A percentile compares a stretch with the other conserved stretches of the same genome.
phyloP scores from a whole-genome alignment of 495 filamentous ascomycete genomes.

The Amniculicola lignicola region DNA sequence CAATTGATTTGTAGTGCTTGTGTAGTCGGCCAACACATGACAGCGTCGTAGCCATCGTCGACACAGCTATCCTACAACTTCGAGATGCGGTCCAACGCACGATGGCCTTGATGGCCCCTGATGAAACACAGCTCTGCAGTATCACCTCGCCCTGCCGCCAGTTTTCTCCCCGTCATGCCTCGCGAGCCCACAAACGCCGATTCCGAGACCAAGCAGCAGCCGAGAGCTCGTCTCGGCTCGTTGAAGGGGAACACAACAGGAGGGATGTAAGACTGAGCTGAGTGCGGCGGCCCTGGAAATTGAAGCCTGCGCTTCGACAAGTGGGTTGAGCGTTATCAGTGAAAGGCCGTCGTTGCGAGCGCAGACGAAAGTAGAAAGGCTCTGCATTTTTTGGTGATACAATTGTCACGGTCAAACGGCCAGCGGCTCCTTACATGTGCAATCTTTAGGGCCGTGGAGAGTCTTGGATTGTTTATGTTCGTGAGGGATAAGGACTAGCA shows the following conservation, averaged over 20 bases:
- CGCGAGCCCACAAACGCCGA: background rate
- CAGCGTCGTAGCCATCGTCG: background rate
- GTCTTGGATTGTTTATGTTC: conserved; percentile 11
- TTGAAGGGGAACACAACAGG: conserved; percentile 8
- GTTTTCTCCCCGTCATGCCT: background rate
- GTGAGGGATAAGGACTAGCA: conserved; percentile 11
- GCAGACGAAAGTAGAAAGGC: conserved; percentile 13
- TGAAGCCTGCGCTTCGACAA: conserved; percentile 7
- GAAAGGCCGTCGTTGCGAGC: conserved; percentile 1
- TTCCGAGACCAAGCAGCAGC: conserved; percentile 9
- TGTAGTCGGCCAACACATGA: background rate
- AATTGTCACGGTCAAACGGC: conserved; percentile 13
- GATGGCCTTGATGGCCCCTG: too few species aligned
- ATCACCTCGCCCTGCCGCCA: background rate
- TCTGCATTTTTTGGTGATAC: conserved; percentile 9
- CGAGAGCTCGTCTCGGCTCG: conserved; percentile 2
- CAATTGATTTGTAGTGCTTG: background rate
- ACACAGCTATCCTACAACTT: background rate
- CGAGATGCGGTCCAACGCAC: background rate
- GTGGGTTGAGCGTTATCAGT: conserved; percentile 8
- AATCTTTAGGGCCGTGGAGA: conserved; percentile 12
- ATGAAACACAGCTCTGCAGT: too few species aligned
- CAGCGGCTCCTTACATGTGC: conserved; percentile 13
- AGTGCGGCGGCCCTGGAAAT: conserved; percentile 6
- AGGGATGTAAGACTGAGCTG: background rate